These are phyloP conservation scores for Saitozyma podzolica DNA, from an alignment of 768 basidiomycete genomes.

Conservation along the genomic window DNA sequence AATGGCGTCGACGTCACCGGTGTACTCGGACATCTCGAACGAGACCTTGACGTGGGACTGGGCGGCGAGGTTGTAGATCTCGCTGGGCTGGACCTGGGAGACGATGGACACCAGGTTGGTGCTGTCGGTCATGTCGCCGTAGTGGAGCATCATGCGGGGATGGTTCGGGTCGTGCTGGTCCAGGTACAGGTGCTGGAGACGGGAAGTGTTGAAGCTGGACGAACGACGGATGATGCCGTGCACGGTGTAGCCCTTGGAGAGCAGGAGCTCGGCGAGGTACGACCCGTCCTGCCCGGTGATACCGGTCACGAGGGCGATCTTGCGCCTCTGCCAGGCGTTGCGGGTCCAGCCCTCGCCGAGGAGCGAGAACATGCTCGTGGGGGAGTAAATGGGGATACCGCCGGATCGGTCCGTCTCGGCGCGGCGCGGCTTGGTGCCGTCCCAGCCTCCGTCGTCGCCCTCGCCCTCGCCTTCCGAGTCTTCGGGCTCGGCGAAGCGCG, in stretches of 20 bases:
- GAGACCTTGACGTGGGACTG: slow-evolving; percentile 99
- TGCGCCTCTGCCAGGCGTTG: slow-evolving; percentile 15
- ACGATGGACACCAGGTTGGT: slow-evolving; percentile 97
- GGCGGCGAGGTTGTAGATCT: slow-evolving; percentile 96
- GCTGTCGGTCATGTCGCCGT: slow-evolving; percentile 91
- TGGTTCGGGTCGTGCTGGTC: slow-evolving; percentile 74
- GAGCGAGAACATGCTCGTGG: too few species aligned
- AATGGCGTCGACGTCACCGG: slow-evolving; percentile 89
- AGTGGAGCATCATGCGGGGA: slow-evolving; percentile 60
- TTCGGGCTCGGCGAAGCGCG: too few species aligned
- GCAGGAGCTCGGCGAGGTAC: slow-evolving; percentile 82
- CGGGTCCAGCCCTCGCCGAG: slow-evolving; percentile 6
- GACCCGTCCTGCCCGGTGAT: slow-evolving; percentile 55
- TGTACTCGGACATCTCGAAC: slow-evolving; percentile 99
- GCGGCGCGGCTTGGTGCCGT: too few species aligned
- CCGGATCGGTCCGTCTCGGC: too few species aligned
- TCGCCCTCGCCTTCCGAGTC: too few species aligned
- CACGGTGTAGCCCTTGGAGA: slow-evolving; percentile 85
- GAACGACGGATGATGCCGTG: slow-evolving; percentile 96
- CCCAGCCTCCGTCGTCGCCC: too few species aligned
- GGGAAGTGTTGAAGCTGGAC: slow-evolving; percentile 96
- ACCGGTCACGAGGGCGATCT: slow-evolving; percentile 20
- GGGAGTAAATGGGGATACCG: too few species aligned
- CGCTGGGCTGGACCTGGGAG: slow-evolving; percentile 88
- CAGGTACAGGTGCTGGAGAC: slow-evolving; percentile 87